Evolutionary conservation across 148 eudicot genomes (phyloP), one percentile per base, ranked within the genome.

Genomic region (Silene latifolia): DNA sequence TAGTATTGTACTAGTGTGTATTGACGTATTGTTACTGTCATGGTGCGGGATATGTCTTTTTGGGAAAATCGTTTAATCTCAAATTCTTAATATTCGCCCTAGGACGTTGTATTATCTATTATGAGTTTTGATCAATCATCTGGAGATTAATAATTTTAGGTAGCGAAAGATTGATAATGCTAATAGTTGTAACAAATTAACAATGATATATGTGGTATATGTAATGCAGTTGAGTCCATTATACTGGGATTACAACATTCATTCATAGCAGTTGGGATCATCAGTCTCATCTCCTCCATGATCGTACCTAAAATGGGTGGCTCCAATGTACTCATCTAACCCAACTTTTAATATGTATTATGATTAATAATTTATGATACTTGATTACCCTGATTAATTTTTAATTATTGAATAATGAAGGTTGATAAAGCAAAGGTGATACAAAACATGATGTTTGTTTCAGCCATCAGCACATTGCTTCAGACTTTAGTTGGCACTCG

Each of bases 261-360:
- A 18, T 39, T 91, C 18, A 70, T 94, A 66, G 73, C 82, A 58
- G 84, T 93, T 11, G 91, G 98, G 70, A 81, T 77, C 11, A 87
- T 79, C 24, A 89, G 86, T 54, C 77, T 88, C 63, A 76, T 87
- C 46, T 87, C 90, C 63, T 82, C 86, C 73, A 74, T 83, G 48
- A 75, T 84, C 63, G 93, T 90, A 25, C 89, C 93, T 58, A 87
- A 83, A 84, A 89, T 93, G 98, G 98, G 95, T 17, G 97, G 97
- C 46, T 76, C 67, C 77, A 73, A 88, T 78, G 98, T 93, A 88
- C 9, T 14, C 2, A 23, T 27, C 13, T 24, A 5, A 7, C 17
- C 19, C 59, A 83, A 83, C 7, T 46, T 18, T 20, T 53, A 20
- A 44, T 54, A 66, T 54, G 39, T 0, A 19, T 3, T 7, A 63